These are phyloP conservation scores for Suillus luteus DNA, from an alignment of 768 basidiomycete genomes.

Conservation along the genomic window DNA sequence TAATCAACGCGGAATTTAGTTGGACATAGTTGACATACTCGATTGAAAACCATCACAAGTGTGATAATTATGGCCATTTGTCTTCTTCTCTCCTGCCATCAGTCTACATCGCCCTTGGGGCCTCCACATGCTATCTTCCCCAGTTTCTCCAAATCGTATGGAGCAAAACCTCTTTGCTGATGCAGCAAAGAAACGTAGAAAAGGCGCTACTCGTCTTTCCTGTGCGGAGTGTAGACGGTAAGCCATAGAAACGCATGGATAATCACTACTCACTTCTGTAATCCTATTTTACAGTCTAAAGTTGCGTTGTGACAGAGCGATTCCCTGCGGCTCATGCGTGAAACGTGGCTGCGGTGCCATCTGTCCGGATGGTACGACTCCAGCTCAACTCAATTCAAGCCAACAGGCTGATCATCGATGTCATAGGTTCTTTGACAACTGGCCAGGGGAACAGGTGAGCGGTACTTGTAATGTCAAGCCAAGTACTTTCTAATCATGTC, in stretches of 20 bases:
- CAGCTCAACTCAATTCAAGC: conserved; percentile 15
- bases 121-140: conserved; percentile 11
- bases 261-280: background rate
- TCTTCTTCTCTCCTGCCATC: conserved; percentile 35
- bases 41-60: conserved; percentile 9
- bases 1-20: conserved; percentile 8
- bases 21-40: conserved; percentile 2
- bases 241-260: conserved; percentile 16
- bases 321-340: conserved; percentile 80
- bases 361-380: conserved; percentile 69
- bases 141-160: conserved; percentile 17
- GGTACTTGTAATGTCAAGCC: background rate
- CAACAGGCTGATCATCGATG: conserved; percentile 22
- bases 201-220: conserved; percentile 74
- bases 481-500: conserved; percentile 9
- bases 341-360: conserved; percentile 82
- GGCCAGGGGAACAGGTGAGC: conserved; percentile 78
- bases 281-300: conserved; percentile 24
- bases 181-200: conserved; percentile 58
- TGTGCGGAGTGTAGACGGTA: conserved; percentile 82
- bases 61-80: conserved; percentile 21
- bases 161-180: conserved; percentile 30
- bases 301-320: conserved; percentile 63
- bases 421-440: conserved; percentile 72
- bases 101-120: conserved; percentile 33